phyloP scores from a whole-genome alignment of 768 basidiomycete genomes.

The Lactarius pseudohatsudake region DNA sequence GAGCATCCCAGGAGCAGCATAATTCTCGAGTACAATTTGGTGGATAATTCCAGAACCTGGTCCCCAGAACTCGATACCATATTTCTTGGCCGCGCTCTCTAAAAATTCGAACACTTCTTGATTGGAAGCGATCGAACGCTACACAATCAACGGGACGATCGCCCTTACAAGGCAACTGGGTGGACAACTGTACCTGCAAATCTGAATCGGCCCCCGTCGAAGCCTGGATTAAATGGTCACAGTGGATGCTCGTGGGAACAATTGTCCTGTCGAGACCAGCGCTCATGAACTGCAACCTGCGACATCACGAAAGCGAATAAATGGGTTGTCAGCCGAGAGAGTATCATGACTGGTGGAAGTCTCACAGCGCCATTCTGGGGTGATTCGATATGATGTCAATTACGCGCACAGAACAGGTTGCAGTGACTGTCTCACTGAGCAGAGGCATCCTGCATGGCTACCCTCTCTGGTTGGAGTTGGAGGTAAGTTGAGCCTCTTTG shows the following conservation, averaged over 20 bases:
- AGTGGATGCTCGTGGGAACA: slow-evolving; percentile 92
- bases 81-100: slow-evolving; percentile 85
- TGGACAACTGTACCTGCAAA: slow-evolving; percentile 55
- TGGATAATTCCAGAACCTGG: slow-evolving; percentile 96
- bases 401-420: slow-evolving; percentile 1
- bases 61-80: slow-evolving; percentile 97
- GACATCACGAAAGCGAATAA: slow-evolving; percentile 6
- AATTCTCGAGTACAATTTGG: slow-evolving; percentile 97
- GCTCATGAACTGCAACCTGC: slow-evolving; percentile 97
- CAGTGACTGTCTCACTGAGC: slow-evolving; percentile 63
- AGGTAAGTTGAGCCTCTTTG: slow-evolving; percentile 87
- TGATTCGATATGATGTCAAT: slow-evolving; percentile 10
- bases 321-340: slow-evolving; percentile 5
- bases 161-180: background rate
- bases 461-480: slow-evolving; percentile 87
- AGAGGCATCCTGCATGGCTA: slow-evolving; percentile 96
- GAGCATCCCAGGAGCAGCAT: slow-evolving; percentile 92
- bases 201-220: slow-evolving; percentile 84
- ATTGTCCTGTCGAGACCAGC: slow-evolving; percentile 82
- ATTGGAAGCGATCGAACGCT: slow-evolving; percentile 86
- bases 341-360: slow-evolving; percentile 31
- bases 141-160: slow-evolving; percentile 6
- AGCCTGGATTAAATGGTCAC: slow-evolving; percentile 97
- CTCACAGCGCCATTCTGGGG: slow-evolving; percentile 77
- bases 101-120: slow-evolving; percentile 98